These are phyloP conservation scores for Cymbopogon flexuosus DNA, from an alignment of 202 grass and related monocot species.

Conservation along the genomic window DNA sequence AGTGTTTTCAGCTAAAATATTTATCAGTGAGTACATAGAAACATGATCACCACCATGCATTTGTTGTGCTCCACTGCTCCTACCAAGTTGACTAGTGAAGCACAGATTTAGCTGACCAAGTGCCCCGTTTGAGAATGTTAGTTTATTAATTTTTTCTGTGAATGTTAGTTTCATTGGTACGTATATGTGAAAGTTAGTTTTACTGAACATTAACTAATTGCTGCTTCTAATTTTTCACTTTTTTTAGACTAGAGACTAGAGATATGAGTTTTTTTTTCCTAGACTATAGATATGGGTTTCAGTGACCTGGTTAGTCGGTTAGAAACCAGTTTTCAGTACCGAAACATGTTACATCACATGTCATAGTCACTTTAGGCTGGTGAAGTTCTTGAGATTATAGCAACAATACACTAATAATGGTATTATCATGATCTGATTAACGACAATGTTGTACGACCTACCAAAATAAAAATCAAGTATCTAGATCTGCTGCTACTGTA, in stretches of 20 bases:
- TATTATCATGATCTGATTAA: not conserved
- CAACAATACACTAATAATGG: not conserved
- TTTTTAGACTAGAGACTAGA: too few relatives aligned
- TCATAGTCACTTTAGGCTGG: not conserved
- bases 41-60: not conserved
- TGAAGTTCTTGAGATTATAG: slow-evolving; percentile 18
- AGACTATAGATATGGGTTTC: not conserved
- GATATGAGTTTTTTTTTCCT: too few relatives aligned
- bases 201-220: not conserved
- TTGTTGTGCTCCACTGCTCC: not conserved
- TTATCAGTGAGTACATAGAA: not conserved
- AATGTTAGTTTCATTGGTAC: not conserved
- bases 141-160: not conserved
- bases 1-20: not conserved
- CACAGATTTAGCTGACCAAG: not conserved
- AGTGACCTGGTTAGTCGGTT: slow-evolving; percentile 4
- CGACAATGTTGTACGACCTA: slow-evolving; percentile 28
- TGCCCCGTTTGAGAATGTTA: not conserved
- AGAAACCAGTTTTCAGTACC: not conserved
- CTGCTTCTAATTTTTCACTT: not conserved
- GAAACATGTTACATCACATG: slow-evolving; percentile 2
- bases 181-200: not conserved
- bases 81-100: not conserved
- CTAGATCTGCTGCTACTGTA: slow-evolving; percentile 1
- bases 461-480: slow-evolving; percentile 18